These are phyloP conservation scores for Cicer pinnatifidum DNA, from an alignment of 306 rosid species.

Conservation along the genomic window DNA sequence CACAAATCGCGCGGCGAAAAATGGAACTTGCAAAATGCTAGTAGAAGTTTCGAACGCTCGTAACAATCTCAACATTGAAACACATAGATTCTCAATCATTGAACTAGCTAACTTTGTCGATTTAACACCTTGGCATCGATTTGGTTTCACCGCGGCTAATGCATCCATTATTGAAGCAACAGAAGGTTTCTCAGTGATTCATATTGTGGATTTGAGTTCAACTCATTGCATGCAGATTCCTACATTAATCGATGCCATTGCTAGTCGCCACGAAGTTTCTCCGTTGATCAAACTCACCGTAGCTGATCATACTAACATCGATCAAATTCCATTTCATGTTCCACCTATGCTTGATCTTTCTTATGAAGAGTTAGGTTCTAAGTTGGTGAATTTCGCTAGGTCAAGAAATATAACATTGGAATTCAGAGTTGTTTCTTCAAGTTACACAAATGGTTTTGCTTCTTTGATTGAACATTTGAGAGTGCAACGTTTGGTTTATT, in stretches of 20 bases:
- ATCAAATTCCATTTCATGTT: conserved; percentile 54
- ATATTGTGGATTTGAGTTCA: conserved; percentile 73
- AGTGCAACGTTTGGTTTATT: conserved; percentile 61
- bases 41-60: conserved; percentile 44
- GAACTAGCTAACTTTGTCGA: conserved; percentile 88
- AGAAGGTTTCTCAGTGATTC: conserved; percentile 71
- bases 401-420: conserved; percentile 67
- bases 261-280: conserved; percentile 65
- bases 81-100: conserved; percentile 74
- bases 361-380: conserved; percentile 72
- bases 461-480: conserved; percentile 68
- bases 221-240: conserved; percentile 99
- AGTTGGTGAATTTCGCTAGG: conserved; percentile 75
- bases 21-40: conserved; percentile 67
- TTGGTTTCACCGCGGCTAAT: conserved; percentile 88
- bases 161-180: conserved; percentile 74
- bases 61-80: conserved; percentile 43
- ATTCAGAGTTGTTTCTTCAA: conserved; percentile 67
- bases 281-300: conserved; percentile 80
- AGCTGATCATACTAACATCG: conserved; percentile 41
- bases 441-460: conserved; percentile 67
- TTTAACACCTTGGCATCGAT: conserved; percentile 90
- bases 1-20: conserved; percentile 65
- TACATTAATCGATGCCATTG: conserved; percentile 80
- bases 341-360: conserved; percentile 80